Conservation (phyloP, 768 basidiomycete species). For the Amanita pallidorosea region DNA sequence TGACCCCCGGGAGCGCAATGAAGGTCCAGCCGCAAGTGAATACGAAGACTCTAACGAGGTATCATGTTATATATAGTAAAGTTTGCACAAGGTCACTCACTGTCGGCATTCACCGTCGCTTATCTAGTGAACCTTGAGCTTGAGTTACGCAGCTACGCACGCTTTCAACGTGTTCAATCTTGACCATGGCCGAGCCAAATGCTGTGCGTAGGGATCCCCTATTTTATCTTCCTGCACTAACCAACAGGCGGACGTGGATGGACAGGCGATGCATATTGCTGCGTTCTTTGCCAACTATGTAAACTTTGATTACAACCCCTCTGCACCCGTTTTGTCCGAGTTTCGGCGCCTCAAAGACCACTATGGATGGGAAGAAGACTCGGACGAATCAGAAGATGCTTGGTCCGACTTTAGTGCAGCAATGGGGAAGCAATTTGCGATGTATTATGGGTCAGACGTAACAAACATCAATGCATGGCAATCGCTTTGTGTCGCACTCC, state of each 20-base stretch:
- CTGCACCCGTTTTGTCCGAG: not conserved
- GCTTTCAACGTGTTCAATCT: too few species aligned
- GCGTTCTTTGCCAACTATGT: not conserved
- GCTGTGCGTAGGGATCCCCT: too few species aligned
- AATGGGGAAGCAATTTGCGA: not conserved
- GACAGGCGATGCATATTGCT: not conserved
- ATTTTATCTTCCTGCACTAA: not conserved
- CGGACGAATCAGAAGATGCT: not conserved
- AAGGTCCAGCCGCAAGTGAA: too few species aligned
- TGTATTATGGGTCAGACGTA: not conserved
- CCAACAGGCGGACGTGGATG: too few species aligned
- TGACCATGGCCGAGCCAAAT: too few species aligned
- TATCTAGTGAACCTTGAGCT: too few species aligned
- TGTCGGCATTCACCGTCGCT: too few species aligned
- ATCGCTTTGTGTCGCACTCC: not conserved
- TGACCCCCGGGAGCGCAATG: too few species aligned
- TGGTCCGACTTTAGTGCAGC: not conserved
- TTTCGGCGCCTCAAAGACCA: not conserved
- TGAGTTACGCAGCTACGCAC: too few species aligned
- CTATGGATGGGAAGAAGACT: not conserved
- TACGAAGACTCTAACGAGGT: too few species aligned
- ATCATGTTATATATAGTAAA: too few species aligned
- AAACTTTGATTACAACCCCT: not conserved
- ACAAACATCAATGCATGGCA: slow-evolving; percentile 2
- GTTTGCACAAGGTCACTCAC: too few species aligned